A percentile compares a stretch with the other conserved stretches of the same genome.
phyloP scores from a whole-genome alignment of 306 rosid species.

The Benincasa hispida region DNA sequence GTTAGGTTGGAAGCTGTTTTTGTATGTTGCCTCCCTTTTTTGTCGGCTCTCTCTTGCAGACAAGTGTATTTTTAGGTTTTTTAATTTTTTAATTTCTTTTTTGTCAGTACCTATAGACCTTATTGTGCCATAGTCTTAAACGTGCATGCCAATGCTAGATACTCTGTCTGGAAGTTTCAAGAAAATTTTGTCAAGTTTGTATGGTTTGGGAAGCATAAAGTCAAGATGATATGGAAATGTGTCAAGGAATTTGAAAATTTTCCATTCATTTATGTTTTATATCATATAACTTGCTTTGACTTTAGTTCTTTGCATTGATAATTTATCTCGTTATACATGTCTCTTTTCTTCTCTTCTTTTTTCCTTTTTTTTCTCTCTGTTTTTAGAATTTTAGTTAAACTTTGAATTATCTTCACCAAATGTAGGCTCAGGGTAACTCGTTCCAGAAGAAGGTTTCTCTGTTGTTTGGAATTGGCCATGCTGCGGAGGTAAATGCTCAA shows the following conservation, averaged over 20 bases:
- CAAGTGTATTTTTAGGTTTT: background rate
- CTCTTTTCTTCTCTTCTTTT: background rate
- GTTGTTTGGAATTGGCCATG: conserved; percentile 7
- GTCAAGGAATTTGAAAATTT: background rate
- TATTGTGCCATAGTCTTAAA: background rate
- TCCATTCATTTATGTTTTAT: background rate
- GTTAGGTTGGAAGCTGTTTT: no score
- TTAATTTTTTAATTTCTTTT: background rate
- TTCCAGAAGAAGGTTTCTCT: conserved; percentile 66
- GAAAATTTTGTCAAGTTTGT: background rate
- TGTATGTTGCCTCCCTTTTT: no score
- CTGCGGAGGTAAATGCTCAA: conserved; percentile 7
- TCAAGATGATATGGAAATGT: background rate
- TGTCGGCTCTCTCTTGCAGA: no score
- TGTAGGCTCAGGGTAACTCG: conserved; percentile 87
- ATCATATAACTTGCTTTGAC: background rate
- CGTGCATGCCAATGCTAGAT: background rate
- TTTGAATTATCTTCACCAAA: background rate
- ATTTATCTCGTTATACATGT: background rate
- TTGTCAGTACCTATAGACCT: background rate
- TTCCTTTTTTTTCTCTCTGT: background rate
- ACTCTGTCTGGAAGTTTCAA: background rate
- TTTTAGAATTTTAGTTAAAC: background rate
- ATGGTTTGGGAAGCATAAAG: background rate
- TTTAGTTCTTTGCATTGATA: background rate